Base-by-base conservation (phyloP, 805 yeast species). In the Jamesozyma jinghongensis region DNA sequence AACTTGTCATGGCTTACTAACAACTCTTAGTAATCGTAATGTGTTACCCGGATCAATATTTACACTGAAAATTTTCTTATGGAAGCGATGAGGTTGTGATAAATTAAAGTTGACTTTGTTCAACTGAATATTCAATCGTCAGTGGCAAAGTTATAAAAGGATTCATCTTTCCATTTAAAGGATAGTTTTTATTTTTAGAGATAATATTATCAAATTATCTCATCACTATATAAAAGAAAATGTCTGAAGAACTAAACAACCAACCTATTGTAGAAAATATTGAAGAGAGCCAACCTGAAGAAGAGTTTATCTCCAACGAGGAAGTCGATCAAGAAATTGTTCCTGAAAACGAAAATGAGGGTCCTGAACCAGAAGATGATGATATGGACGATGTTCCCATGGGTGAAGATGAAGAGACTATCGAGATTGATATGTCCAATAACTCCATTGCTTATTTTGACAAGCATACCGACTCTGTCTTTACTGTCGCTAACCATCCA, bases 381-480 rank as follows among this genome's bases (percentile, higher is more conserved):
- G 59, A 47, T 4, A 71, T 61, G 8, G 67, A 56, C 5, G 64
- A 54, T 17, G 22, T 41, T 8, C 41, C 43, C 12, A 66, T 47
- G 34, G 63, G 42, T 10, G 54, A 46, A 2, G 54, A 47, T 3
- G 58, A 39, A n/a, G 54, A 36, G 75, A 66, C 70, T 31, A 63
- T 85, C 32, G 94, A 84, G 61, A 74, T 90, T 27, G 97, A 88
- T 56, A 67, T 88, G 78, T 71, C 88, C 37, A 90, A 90, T 65
- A 90, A 90, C 64, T 85, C 97, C 6, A 75, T 81, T 66, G 69
- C 85, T 0, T 92, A 85, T 62, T 92, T 92, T 60, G 98, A 92
- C 58, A 72, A 74, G 50, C 99, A 92, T 58, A 71, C 74, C 41
- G 98, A 92, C 62, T 85, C 96, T 2, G 75, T 90, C 3, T 90